Conservation (phyloP, 2,329 filamentous ascomycete species). For the Aureobasidium sp. region DNA sequence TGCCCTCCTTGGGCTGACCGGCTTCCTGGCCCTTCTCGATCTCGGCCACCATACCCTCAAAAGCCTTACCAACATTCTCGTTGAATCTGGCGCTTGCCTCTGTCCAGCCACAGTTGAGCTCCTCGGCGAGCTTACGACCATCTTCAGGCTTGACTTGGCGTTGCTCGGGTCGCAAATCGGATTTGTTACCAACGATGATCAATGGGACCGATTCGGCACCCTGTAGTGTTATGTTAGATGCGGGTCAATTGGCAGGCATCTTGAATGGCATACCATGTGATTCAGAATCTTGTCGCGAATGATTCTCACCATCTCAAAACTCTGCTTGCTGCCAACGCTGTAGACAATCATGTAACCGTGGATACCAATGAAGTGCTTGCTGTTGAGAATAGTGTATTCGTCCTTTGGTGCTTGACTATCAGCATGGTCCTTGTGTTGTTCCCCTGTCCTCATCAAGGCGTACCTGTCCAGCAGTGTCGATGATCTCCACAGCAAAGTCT, state of each 20-base stretch:
- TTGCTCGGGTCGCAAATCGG: constrained; percentile 84
- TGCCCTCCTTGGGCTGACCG: constrained; percentile 71
- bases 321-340: constrained; percentile 87
- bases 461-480: constrained; percentile 94
- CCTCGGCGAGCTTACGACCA: constrained; percentile 73
- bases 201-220: constrained; percentile 88
- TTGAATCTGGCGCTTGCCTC: constrained; percentile 92
- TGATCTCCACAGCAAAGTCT: constrained; percentile 92
- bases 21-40: constrained; percentile 85
- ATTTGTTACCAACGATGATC: constrained; percentile 95
- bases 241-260: not conserved
- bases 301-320: constrained; percentile 94
- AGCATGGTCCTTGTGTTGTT: not conserved
- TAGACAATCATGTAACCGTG: constrained; percentile 99
- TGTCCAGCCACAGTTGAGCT: constrained; percentile 87
- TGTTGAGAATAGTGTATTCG: constrained; percentile 97
- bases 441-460: constrained; percentile 15
- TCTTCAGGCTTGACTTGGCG: constrained; percentile 82
- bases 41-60: constrained; percentile 88
- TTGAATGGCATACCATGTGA: constrained; percentile 60
- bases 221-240: constrained; percentile 35
- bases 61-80: constrained; percentile 85
- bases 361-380: constrained; percentile 97
- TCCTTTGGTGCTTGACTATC: constrained; percentile 46
- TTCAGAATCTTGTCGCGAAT: constrained; percentile 97